Evolutionary conservation across 192 early-diverging fungal species (phyloP), one percentile per base, ranked within the genome.

Genomic region (Mortierella antarctica): DNA sequence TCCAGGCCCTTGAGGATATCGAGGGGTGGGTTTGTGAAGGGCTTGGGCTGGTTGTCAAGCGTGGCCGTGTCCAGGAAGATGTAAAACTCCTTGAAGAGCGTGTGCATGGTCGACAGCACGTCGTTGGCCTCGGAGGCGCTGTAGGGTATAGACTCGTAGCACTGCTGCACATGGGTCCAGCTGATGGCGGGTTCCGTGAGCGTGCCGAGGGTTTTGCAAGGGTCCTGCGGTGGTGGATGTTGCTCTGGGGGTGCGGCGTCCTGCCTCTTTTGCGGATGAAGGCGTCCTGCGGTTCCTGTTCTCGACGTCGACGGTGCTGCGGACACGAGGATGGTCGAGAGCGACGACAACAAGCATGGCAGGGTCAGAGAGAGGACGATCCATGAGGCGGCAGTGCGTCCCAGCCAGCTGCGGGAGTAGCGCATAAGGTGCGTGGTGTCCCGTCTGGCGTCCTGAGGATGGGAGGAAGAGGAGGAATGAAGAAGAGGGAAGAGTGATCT

Each of bases 1-100:
- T 80, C 77, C 11, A 80, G 48, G 0, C 59, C 65, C 1, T 39
- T 8, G 7, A 72, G 41, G 13, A 80, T 67, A 57, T 80, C 77
- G 6, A 80, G 65, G 1, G 65, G 52, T 14, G 65, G 64, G 21
- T 59, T 80, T 15, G 69, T 80, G 48, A 72, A 80, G 4, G 77
- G 77, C 40, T 80, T 80, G 6, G 15, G 49, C 45, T 63, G 77
- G 40, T 80, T 49, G 8, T 52, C 45, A 8, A 67, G 21, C 59
- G 44, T 72, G 49, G 65, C 69, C 12, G 21, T 18, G 61, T 80
- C 77, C 20, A 80, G 50, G 64, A 80, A 80, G 53, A 80, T 71
- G 54, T 80, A 80, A 18, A 68, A 80, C 54, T 80, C 77, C 7
- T 49, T 58, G 20, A 31, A 67, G 46, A 71, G 48, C 17, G 77